Evolutionary conservation across 352 stramenopile species (phyloP), one percentile per base, ranked within the genome.

Genomic region (Globisporangium spiculum): DNA sequence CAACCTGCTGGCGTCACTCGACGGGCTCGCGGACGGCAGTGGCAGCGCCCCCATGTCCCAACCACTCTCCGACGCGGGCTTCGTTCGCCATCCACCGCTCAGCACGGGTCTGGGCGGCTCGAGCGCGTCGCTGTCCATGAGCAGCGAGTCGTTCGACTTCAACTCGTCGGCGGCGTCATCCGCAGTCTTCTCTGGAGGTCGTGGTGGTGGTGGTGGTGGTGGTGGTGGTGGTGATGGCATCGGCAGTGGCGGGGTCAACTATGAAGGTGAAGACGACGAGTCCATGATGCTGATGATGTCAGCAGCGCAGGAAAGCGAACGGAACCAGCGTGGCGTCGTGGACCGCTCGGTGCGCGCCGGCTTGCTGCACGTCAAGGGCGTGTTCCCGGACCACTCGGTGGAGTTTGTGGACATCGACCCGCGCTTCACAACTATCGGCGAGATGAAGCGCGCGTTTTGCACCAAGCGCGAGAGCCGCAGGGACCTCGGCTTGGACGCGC

Each of bases 351-450:
- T 92, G 20, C 75, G 78, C 44, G 68, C 76, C 1, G 87, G 83
- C 1, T 48, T 86, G 5, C 70, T 93, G n/a, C 88, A 95, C 67
- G 79, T 95, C 32, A 93, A 93, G 52, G 88, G 85, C 62, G 75
- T 92, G 32, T 95, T 95, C 53, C 83, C 88, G 1, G 88, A 96
- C 69, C 81, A 92, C 63, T 92, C 83, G 30, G 84, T 89, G 14
- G 88, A 93, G 73, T 96, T 89, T 55, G 82, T 88, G 18, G 88
- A 96, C 57, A 76, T 96, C 4, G 83, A 94, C 32, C 81, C 88
- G 54, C 79, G 79, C 0, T 77, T 91, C 32, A 85, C 83, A 32
- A 94, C 86, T 4, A 74, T 96, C 22, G 73, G 77, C n/a, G 84
- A 93, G 55, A 64, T 93, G 9, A 92, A 94, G 68, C 67, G 60